Base-by-base conservation (phyloP, 2,329 filamentous ascomycete genomes). In the Aschersonia sp. region DNA sequence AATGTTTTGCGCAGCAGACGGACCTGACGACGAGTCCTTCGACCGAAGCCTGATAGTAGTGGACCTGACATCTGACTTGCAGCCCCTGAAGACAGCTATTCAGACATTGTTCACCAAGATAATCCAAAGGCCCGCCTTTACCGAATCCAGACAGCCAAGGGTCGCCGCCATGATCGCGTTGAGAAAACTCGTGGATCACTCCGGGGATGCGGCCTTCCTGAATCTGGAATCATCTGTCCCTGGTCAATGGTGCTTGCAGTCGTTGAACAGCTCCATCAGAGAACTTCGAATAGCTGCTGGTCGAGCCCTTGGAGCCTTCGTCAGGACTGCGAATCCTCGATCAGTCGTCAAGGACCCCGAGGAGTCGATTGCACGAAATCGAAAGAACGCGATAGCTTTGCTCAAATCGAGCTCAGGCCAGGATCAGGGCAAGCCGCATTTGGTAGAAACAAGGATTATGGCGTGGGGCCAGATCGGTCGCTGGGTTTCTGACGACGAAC, bases 381-480 rank as follows among this genome's bases (percentile, higher is more conserved):
- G 85, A 48, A 74, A 81, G 45, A 77, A 79, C 48, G 77, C 78
- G 1, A 69, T 95, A 6, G 76, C 83, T 32, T 77, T 85, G 55
- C 68, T 97, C 8, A 82, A 81, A 52, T 76, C 72, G 4, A 70
- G 94, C 9, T 86, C 84, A 1, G 81, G 86, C 44, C 81, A 81
- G 49, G 76, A 80, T 47, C 5, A 30, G n/a, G 39, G 47, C 7
- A 70, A 78, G 6, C 64, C 80, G 5, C 73, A 79, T 50, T 67
- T 89, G 43, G 82, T 88, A 45, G 90, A 97, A 63, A 89, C 87
- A 14, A 82, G 86, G 53, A 83, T 97, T 49, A 70, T 92, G 64
- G 84, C 86, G 11, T 88, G 90, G 77, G 84, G 84, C n/a, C 83
- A 87, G 58, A 72, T 95, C 45, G 90, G 87, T 51, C 82, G 79